phyloP scores from a whole-genome alignment of 208 protist species.

The Trypanosoma grayi region DNA sequence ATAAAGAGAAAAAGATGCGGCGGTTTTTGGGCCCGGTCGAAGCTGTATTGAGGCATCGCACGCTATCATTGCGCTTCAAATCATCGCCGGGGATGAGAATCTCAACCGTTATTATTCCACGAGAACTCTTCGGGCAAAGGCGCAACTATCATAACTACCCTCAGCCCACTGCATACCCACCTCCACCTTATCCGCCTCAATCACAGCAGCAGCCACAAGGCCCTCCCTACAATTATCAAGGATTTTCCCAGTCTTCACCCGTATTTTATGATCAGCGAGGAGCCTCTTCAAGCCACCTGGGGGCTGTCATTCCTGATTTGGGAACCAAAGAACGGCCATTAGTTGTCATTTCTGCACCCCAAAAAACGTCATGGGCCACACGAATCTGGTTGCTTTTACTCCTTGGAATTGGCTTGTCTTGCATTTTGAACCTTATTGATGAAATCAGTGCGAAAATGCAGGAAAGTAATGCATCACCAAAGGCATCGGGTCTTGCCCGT shows the following conservation, averaged over 20 bases:
- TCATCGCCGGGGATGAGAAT: not conserved
- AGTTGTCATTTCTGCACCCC: constrained; percentile 70
- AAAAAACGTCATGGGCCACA: constrained; percentile 59
- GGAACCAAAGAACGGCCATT: constrained; percentile 77
- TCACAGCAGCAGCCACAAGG: constrained; percentile 1
- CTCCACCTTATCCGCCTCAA: constrained; percentile 19
- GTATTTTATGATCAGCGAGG: constrained; percentile 2
- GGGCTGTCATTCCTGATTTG: constrained; percentile 32
- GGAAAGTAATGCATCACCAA: constrained; percentile 30
- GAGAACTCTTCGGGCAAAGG: constrained; percentile 1
- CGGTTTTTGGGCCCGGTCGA: constrained; percentile 9
- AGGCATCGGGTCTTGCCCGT: constrained; percentile 23
- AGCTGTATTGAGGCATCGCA: constrained; percentile 4
- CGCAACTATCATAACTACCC: constrained; percentile 20
- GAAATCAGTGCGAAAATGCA: constrained; percentile 35
- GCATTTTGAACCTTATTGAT: constrained; percentile 52
- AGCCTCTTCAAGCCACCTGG: constrained; percentile 2
- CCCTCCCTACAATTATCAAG: constrained; percentile 16
- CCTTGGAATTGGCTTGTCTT: constrained; percentile 74
- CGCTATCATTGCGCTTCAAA: constrained; percentile 16
- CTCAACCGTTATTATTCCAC: constrained; percentile 22
- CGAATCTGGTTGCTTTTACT: constrained; percentile 68
- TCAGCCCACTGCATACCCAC: constrained; percentile 17
- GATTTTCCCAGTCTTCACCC: constrained; percentile 2
- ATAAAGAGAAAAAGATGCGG: constrained; percentile 10